These are phyloP conservation scores for Exophiala sp. DNA, from an alignment of 2,329 filamentous ascomycete species.

Conservation along the genomic window DNA sequence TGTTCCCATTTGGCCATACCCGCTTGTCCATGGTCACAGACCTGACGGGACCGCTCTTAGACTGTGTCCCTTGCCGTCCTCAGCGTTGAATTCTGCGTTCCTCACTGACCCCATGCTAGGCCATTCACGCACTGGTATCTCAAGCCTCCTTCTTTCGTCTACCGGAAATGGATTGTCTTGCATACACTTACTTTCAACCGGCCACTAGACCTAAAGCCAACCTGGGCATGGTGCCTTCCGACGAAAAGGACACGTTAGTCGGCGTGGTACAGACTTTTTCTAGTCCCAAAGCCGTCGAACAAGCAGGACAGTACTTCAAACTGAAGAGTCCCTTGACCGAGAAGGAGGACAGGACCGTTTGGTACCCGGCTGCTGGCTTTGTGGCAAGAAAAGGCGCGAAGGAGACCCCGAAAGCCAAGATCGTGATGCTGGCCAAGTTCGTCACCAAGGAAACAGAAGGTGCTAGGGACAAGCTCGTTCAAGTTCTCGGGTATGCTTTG, in stretches of 20 bases:
- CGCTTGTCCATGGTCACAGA: too few relatives aligned
- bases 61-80: too few relatives aligned
- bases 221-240: slow-evolving; percentile 74
- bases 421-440: slow-evolving; percentile 27
- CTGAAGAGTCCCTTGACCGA: slow-evolving; percentile 10
- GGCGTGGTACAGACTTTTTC: slow-evolving; percentile 20
- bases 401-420: slow-evolving; percentile 14
- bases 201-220: slow-evolving; percentile 95
- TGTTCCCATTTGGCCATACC: too few relatives aligned
- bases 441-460: slow-evolving; percentile 20
- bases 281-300: neutral
- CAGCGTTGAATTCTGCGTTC: too few relatives aligned
- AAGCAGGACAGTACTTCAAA: slow-evolving; percentile 12
- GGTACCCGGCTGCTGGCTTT: slow-evolving; percentile 24
- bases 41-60: too few relatives aligned
- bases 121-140: neutral
- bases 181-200: slow-evolving; percentile 75
- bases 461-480: slow-evolving; percentile 19
- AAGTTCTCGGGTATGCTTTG: slow-evolving; percentile 21
- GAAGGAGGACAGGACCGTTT: slow-evolving; percentile 14
- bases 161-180: neutral
- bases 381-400: slow-evolving; percentile 19
- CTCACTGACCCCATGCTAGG: too few relatives aligned
- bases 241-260: slow-evolving; percentile 10
- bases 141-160: neutral